Base-by-base conservation (phyloP, 441 rosid species). In the Populus trichocarpa region DNA sequence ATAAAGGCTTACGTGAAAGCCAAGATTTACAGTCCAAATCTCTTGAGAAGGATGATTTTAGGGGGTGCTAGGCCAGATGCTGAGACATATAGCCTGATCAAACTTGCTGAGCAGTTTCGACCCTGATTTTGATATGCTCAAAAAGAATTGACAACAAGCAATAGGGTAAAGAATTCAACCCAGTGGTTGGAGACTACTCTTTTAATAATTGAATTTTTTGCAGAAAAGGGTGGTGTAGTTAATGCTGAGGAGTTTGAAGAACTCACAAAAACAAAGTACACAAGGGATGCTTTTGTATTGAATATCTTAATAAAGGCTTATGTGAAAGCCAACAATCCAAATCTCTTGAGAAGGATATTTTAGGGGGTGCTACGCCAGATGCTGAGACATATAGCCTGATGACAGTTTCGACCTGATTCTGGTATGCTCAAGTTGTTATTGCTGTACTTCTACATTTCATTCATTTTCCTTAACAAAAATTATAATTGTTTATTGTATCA, bases 51-150 rank as follows among this genome's bases (percentile, higher is more conserved):
- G 86, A 93, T 93, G 97, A 90, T 95, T 78, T 80, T 95, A 7
- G 98, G 91, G 78, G 96, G 99, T 23, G 87, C 96, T 7, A 88
- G 91, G 83, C 99, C 99, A 65, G 98, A 95, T 85, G 89, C 95
- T 74, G 99, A 95, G 81, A 87, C 96, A 3, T 95, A 92, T 69
- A 90, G 98, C 87, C 81, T 95, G 78, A 82, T 95, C 79, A 92
- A 93, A 85, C 90, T 92, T 32, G 75, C 78, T 11, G 97, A 93
- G 77, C 93, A 87, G 72, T 87, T 78, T 75, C 84, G 79, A 67
- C 73, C 86, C 42, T 84, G 81, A 86, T 50, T 75, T 36, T 38
- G n/a, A 71, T 68, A 18, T 23, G 67, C 65, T 76, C 16, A 11
- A 11, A 77, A 66, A 70, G 74, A 79, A 59, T 71, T 88, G 77